Evolutionary conservation across 352 stramenopile species (phyloP).

Genomic region (Pythium aphanidermatum): DNA sequence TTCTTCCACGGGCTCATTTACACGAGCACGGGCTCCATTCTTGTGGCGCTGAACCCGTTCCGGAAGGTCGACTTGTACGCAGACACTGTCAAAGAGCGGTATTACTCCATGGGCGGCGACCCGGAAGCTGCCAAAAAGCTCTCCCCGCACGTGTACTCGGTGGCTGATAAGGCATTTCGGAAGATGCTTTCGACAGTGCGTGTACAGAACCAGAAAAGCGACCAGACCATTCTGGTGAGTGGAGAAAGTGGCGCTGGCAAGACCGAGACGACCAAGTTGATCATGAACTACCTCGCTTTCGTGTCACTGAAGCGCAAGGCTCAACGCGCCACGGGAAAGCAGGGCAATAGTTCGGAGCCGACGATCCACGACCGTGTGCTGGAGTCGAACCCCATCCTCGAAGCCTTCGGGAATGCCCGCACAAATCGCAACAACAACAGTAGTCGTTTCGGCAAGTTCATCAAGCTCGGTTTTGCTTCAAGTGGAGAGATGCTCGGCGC

Average conservation of each 20-base stretch:
- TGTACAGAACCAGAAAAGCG: slow-evolving; percentile 30
- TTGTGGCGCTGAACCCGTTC: slow-evolving; percentile 85
- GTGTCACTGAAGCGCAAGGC: slow-evolving; percentile 47
- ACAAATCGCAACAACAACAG: slow-evolving; percentile 97
- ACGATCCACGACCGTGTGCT: slow-evolving; percentile 86
- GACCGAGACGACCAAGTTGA: slow-evolving; percentile 96
- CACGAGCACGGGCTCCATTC: slow-evolving; percentile 82
- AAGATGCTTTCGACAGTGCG: slow-evolving; percentile 61
- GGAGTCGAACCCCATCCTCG: slow-evolving; percentile 94
- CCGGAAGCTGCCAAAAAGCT: slow-evolving; percentile 48
- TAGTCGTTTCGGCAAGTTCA: slow-evolving; percentile 96
- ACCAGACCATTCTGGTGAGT: slow-evolving; percentile 95
- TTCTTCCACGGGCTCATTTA: slow-evolving; percentile 88
- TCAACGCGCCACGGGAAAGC: not conserved
- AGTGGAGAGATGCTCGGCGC: slow-evolving; percentile 76
- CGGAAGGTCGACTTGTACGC: slow-evolving; percentile 63
- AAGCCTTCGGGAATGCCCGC: slow-evolving; percentile 93
- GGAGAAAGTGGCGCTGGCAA: slow-evolving; percentile 95
- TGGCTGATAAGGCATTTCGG: slow-evolving; percentile 79
- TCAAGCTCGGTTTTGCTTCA: slow-evolving; percentile 88
- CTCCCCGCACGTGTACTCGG: slow-evolving; percentile 81
- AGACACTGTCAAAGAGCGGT: slow-evolving; percentile 59
- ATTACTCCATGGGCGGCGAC: slow-evolving; percentile 53
- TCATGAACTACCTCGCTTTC: slow-evolving; percentile 95
- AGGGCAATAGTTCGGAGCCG: slow-evolving; percentile 16